Evolutionary conservation across 2,329 filamentous ascomycete species (phyloP), one percentile per base, ranked within the genome.

Genomic region (Domatiomyces catenatus): DNA sequence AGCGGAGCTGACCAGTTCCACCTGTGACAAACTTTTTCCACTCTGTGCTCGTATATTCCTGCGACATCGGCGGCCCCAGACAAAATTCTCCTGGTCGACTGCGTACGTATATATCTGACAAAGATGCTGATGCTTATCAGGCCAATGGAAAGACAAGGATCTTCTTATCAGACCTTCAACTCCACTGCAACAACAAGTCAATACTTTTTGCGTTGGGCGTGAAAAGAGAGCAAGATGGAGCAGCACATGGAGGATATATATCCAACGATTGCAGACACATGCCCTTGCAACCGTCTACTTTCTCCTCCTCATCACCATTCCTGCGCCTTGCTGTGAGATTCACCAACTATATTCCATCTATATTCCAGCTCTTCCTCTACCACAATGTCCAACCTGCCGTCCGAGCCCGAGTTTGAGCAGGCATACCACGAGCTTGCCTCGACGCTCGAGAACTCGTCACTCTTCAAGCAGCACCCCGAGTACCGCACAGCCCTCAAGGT

Each of bases 321-420:
- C n/a, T n/a, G n/a, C n/a, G n/a, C n/a, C n/a, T n/a, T n/a, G n/a
- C n/a, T n/a, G n/a, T n/a, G n/a, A n/a, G n/a, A n/a, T n/a, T 28
- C 26, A 28, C 26, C 26, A 28, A 36, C 28, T 8, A 24, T 24
- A 24, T 24, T 36, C 8, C 28, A 15, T 12, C 15, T 4, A 10
- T 5, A 39, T 39, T 39, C 12, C 32, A 39, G 10, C 32, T 15
- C 15, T 2, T 39, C 32, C 28, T 3, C 10, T 15, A 15, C 10
- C 60, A 74, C 59, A 59, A 92, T 93, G 86, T 85, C 88, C 60
- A 83, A 92, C 75, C 77, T 92, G 64, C 80, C 86, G 48, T 73
- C 74, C 58, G 90, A 96, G 80, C 90, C 92, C 65, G 90, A 98
- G 76, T 96, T 96, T 75, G 82, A 95, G 81, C 90, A 96, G 80